phyloP scores from a whole-genome alignment of 2,329 filamentous ascomycete genomes.

The Sporothrix schenckii region DNA sequence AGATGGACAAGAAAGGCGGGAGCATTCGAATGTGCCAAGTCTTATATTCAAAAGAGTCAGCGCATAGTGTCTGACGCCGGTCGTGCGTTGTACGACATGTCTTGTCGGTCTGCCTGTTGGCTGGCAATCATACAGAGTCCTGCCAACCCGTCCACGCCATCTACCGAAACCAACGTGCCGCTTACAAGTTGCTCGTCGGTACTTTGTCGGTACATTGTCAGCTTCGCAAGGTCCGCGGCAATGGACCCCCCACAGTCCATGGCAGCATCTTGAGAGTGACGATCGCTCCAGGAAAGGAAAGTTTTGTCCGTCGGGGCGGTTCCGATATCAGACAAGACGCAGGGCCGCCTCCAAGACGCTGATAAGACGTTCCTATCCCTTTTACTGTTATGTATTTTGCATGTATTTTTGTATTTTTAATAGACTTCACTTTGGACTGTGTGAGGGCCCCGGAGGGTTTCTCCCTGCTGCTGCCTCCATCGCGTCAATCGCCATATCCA shows the following conservation, averaged over 20 bases:
- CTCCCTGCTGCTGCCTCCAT: too few relatives aligned
- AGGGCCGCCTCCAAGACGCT: neutral
- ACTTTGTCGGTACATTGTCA: neutral
- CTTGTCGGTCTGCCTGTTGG: neutral
- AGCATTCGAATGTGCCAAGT: neutral
- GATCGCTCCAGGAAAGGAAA: neutral
- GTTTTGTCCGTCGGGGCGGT: neutral
- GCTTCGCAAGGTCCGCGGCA: neutral
- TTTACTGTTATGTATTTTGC: neutral
- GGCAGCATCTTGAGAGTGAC: neutral
- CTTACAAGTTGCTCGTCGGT: neutral
- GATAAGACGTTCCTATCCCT: neutral
- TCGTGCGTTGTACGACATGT: neutral
- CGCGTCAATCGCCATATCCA: slow-evolving; percentile 10
- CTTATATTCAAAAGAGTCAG: neutral
- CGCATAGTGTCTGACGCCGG: neutral
- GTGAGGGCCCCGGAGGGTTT: too few relatives aligned
- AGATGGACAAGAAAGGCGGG: neutral
- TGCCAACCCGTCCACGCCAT: too few relatives aligned
- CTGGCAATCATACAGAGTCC: neutral
- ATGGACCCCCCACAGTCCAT: slow-evolving; percentile 18
- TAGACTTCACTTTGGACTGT: too few relatives aligned
- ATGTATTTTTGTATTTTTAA: neutral
- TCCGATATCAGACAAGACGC: neutral
- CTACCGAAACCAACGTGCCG: neutral